Evolutionary conservation across 345 rosid species (phyloP).

Genomic region (Salix arbutifolia): DNA sequence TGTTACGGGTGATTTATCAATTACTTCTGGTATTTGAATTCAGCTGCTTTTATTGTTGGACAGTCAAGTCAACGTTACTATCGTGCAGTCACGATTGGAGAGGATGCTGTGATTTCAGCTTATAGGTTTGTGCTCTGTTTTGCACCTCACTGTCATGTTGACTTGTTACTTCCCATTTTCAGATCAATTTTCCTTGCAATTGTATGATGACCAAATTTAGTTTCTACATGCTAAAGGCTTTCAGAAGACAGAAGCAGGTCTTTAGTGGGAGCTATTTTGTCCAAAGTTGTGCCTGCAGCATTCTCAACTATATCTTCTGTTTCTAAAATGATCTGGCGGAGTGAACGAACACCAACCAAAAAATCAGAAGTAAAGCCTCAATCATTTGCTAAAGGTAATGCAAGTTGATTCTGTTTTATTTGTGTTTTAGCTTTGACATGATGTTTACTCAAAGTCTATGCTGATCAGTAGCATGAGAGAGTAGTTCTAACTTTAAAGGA

Average conservation of each 20-base stretch:
- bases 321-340: conserved; percentile 88
- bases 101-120: conserved; percentile 92
- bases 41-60: conserved; percentile 93
- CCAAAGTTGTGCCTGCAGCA: conserved; percentile 92
- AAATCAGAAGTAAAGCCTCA: conserved; percentile 69
- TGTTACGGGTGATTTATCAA: conserved; percentile 25
- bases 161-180: neutral
- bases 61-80: conserved; percentile 97
- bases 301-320: conserved; percentile 87
- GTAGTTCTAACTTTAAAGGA: neutral
- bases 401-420: neutral
- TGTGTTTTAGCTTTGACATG: neutral
- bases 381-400: conserved; percentile 78
- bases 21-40: conserved; percentile 58
- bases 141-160: neutral
- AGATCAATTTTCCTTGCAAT: neutral
- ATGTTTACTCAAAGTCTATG: neutral
- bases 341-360: conserved; percentile 50
- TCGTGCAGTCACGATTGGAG: conserved; percentile 87
- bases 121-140: conserved; percentile 54
- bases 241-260: conserved; percentile 89
- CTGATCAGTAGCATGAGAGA: neutral
- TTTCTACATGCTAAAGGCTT: conserved; percentile 49
- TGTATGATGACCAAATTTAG: conserved; percentile 5
- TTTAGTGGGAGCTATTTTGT: conserved; percentile 82